Percentiles rank a stretch among this genome's conserved stretches.
phyloP scores from a whole-genome alignment of 106 monocot species.

The Platanthera zijinensis region DNA sequence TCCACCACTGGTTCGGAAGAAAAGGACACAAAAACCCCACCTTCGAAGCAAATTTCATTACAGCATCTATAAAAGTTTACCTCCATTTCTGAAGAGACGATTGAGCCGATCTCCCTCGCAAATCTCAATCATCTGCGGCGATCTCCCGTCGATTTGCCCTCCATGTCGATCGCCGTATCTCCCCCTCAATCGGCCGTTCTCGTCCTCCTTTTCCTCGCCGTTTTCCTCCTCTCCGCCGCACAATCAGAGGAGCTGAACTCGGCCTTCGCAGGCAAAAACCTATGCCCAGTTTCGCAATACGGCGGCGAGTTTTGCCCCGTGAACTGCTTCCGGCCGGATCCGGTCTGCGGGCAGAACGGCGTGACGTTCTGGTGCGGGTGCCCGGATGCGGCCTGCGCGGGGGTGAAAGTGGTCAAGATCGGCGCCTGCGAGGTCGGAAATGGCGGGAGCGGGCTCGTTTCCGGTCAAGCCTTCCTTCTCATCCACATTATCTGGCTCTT shows the following conservation, averaged over 20 bases:
- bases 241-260: neutral
- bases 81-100: no score
- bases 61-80: no score
- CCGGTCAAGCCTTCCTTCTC: slow-evolving; percentile 76
- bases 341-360: slow-evolving; percentile 72
- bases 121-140: neutral
- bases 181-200: neutral
- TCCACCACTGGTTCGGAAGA: no score
- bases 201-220: slow-evolving; percentile 4
- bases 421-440: slow-evolving; percentile 15
- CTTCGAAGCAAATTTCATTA: no score
- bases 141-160: neutral
- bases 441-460: slow-evolving; percentile 31
- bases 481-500: slow-evolving; percentile 92
- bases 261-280: neutral
- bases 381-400: slow-evolving; percentile 55
- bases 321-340: slow-evolving; percentile 59
- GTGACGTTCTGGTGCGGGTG: slow-evolving; percentile 75
- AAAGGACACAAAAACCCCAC: no score
- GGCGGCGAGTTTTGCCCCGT: slow-evolving; percentile 21
- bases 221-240: neutral
- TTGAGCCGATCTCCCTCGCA: no score
- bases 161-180: neutral
- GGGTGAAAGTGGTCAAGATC: slow-evolving; percentile 19
- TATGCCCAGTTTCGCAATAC: neutral